These are phyloP conservation scores for Telfairia occidentalis DNA, from an alignment of 331 rosid genomes.

Conservation along the genomic window DNA sequence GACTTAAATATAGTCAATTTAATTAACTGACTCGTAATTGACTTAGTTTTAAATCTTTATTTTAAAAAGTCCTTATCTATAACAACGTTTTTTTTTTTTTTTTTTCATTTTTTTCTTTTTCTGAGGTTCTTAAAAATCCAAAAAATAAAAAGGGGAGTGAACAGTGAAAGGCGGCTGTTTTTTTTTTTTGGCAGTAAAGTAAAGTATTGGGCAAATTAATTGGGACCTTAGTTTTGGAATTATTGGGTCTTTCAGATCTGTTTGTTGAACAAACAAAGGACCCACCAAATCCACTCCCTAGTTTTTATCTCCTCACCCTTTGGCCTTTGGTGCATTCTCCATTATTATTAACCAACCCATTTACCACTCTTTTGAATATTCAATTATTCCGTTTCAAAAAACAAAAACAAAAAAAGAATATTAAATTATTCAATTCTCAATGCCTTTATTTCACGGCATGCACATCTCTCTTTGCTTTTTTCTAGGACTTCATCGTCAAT, in stretches of 20 bases:
- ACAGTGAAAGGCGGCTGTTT: slow-evolving; percentile 6
- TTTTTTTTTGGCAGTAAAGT: too few species aligned
- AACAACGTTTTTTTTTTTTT: not conserved
- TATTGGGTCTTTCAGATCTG: not conserved
- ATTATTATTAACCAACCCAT: not conserved
- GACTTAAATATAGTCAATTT: too few species aligned
- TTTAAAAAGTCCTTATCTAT: not conserved
- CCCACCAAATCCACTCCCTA: slow-evolving; percentile 7
- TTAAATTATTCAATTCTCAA: not conserved
- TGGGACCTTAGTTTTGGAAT: not conserved
- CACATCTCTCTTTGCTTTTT: too few species aligned
- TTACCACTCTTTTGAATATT: not conserved
- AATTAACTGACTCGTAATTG: too few species aligned
- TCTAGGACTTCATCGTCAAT: too few species aligned
- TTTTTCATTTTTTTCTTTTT: not conserved
- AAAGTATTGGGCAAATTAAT: not conserved
- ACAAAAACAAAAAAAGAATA: too few species aligned
- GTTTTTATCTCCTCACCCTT: not conserved
- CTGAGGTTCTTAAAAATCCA: not conserved
- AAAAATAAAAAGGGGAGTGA: not conserved
- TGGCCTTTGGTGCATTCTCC: not conserved
- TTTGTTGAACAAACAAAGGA: slow-evolving; percentile 3
- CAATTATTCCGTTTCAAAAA: too few species aligned
- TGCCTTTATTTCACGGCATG: not conserved
- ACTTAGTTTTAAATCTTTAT: too few species aligned